Evolutionary conservation across 2,329 filamentous ascomycete genomes (phyloP).

Genomic region (Arthrobotrys megalospora): DNA sequence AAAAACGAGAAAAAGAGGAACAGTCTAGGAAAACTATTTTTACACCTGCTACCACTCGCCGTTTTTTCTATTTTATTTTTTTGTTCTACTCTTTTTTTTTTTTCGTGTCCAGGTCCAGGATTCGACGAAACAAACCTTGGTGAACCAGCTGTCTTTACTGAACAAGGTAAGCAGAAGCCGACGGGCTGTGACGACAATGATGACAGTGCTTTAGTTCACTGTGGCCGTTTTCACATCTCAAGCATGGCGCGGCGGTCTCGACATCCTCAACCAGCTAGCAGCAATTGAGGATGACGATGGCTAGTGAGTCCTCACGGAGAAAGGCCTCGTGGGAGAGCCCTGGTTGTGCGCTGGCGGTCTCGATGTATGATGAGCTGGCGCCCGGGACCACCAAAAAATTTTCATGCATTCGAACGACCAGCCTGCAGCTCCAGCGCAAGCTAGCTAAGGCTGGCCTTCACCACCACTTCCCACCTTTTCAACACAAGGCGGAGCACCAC

Average conservation of each 20-base stretch:
- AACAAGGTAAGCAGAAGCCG: slow-evolving; percentile 61
- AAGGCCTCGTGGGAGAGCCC: slow-evolving; percentile 15
- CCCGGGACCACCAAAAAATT: slow-evolving; percentile 23
- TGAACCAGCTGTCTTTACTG: slow-evolving; percentile 56
- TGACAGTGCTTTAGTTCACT: slow-evolving; percentile 48
- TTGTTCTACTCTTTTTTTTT: slow-evolving; percentile 26
- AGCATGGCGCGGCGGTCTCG: slow-evolving; percentile 50
- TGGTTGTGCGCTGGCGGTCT: slow-evolving; percentile 41
- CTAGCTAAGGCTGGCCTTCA: slow-evolving; percentile 11
- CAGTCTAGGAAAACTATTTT: slow-evolving; percentile 50
- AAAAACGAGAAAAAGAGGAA: slow-evolving; percentile 24
- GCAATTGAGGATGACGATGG: slow-evolving; percentile 33
- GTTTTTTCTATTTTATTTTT: slow-evolving; percentile 7
- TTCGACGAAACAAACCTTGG: slow-evolving; percentile 47
- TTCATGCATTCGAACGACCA: slow-evolving; percentile 5
- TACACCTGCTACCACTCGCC: slow-evolving; percentile 35
- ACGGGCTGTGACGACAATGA: slow-evolving; percentile 58
- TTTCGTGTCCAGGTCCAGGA: slow-evolving; percentile 44
- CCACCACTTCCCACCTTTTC: slow-evolving; percentile 9
- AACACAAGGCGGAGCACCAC: slow-evolving; percentile 54
- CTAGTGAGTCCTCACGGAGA: slow-evolving; percentile 7
- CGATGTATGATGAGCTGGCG: slow-evolving; percentile 47
- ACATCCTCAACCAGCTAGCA: slow-evolving; percentile 31
- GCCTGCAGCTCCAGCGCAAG: slow-evolving; percentile 17
- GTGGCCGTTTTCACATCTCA: slow-evolving; percentile 39